phyloP scores from a whole-genome alignment of 2,329 filamentous ascomycete species.

The Nigrospora osmanthi region DNA sequence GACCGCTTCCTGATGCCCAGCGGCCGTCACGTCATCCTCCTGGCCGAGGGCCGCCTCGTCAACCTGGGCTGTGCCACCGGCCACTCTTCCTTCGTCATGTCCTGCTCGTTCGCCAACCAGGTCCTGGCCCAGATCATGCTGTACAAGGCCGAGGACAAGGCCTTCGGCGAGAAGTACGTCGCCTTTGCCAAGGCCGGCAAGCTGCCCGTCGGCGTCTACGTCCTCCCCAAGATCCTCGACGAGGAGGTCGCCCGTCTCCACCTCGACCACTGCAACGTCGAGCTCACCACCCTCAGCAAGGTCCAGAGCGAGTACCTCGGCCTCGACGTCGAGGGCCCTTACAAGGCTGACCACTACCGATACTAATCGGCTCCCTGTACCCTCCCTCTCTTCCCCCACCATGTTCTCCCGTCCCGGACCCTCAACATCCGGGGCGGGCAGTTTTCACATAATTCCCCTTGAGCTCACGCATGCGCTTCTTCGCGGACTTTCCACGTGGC shows the following conservation, averaged over 20 bases:
- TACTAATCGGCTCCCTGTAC: slow-evolving; percentile 44
- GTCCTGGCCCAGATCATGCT: slow-evolving; percentile 98
- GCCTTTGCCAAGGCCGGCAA: slow-evolving; percentile 92
- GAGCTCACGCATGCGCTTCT: no score
- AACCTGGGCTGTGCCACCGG: slow-evolving; percentile 99
- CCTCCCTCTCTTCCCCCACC: background rate
- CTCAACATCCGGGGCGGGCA: background rate
- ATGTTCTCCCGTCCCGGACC: background rate
- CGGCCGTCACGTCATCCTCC: slow-evolving; percentile 95
- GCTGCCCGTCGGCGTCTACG: slow-evolving; percentile 88
- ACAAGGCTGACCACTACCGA: slow-evolving; percentile 85
- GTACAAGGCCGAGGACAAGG: slow-evolving; percentile 84
- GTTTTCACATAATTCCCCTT: no score
- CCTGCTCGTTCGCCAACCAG: slow-evolving; percentile 99
- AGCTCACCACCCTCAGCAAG: slow-evolving; percentile 77
- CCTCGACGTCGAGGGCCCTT: slow-evolving; percentile 79
- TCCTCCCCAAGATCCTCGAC: slow-evolving; percentile 96
- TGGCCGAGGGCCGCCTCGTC: slow-evolving; percentile 97
- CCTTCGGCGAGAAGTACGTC: slow-evolving; percentile 86
- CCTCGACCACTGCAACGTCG: slow-evolving; percentile 85
- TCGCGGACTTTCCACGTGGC: no score
- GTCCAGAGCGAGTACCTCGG: slow-evolving; percentile 95
- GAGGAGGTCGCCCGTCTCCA: slow-evolving; percentile 97
- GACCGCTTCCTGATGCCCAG: slow-evolving; percentile 93
- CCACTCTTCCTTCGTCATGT: slow-evolving; percentile 99